Base-by-base conservation (phyloP, 2,329 filamentous ascomycete species). In the Colletotrichum chrysophilum region DNA sequence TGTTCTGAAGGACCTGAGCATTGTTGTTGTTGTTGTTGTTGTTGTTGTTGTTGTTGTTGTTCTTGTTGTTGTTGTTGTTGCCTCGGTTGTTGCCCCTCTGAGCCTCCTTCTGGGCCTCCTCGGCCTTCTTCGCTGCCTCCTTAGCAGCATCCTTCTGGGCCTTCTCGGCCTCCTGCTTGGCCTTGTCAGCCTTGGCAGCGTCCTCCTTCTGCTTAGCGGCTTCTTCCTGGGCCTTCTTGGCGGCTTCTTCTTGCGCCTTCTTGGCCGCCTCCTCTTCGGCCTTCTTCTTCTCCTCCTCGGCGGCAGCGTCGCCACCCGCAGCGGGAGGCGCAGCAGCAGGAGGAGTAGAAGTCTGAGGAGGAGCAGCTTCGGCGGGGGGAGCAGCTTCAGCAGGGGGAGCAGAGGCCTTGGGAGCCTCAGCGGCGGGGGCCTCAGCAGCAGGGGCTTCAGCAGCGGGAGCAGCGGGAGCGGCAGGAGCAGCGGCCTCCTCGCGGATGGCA, bases 51-150 rank as follows among this genome's bases (percentile, higher is more conserved):
- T 61, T 79, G 80, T 74, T 82, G 79, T 77, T 82, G 80, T n/a
- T n/a, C 77, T 60, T 82, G 79, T 43, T 79, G 79, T 28, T 80
- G 77, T 61, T 79, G 80, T 74, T 82, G 79, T 77, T 82, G 80
- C 77, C 64, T 12, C 55, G 38, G 21, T 71, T 26, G 68, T 74
- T 65, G 32, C 65, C 70, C 64, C 28, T 21, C 32, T 38, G 62
- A 21, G 34, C 75, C 64, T 38, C 55, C 8, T 74, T 56, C 30
- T 75, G 73, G 8, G 64, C 64, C 26, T 68, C 62, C 62, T 76
- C 38, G 43, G 65, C 76, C 68, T 77, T 26, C 56, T 70, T 71
- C 8, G 66, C 76, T n/a, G 69, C 67, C 34, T 67, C 62, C 66
- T 71, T 75, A 5, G 64, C 78, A 16, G 75, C 66, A 58, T 77